Conservation (phyloP, 2,329 filamentous ascomycete species). For the Cytospora mali region DNA sequence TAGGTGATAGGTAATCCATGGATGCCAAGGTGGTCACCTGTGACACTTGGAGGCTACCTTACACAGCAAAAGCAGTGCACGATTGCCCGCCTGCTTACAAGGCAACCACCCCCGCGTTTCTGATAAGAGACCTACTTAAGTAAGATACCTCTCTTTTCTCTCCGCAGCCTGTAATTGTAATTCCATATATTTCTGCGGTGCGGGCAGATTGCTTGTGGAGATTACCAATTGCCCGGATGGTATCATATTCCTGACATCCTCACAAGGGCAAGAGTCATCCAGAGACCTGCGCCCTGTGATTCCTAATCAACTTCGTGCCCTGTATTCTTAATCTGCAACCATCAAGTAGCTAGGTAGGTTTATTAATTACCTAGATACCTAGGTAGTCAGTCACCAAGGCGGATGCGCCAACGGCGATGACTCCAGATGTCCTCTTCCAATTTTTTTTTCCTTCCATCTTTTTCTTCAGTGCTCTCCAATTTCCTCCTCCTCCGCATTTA, state of each 20-base stretch:
- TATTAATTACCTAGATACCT: no score
- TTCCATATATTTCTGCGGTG: not conserved
- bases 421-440: no score
- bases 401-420: no score
- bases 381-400: no score
- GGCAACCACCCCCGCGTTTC: not conserved
- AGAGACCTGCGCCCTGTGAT: constrained; percentile 1
- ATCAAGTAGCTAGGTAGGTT: not conserved
- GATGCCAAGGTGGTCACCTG: not conserved
- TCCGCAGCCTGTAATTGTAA: not conserved
- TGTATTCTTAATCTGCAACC: not conserved
- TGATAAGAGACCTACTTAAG: no score
- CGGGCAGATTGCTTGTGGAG: not conserved
- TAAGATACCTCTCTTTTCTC: no score
- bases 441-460: no score
- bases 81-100: not conserved
- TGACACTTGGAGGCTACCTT: constrained; percentile 5
- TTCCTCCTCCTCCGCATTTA: not conserved
- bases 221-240: constrained; percentile 14
- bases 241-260: not conserved
- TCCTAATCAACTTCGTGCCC: constrained; percentile 15
- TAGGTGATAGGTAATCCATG: no score
- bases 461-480: no score
- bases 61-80: not conserved
- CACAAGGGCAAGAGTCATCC: not conserved